Percentiles rank a stretch among this genome's conserved stretches.
Conservation (phyloP, 768 basidiomycete species). For the Lentinus brumalis region DNA sequence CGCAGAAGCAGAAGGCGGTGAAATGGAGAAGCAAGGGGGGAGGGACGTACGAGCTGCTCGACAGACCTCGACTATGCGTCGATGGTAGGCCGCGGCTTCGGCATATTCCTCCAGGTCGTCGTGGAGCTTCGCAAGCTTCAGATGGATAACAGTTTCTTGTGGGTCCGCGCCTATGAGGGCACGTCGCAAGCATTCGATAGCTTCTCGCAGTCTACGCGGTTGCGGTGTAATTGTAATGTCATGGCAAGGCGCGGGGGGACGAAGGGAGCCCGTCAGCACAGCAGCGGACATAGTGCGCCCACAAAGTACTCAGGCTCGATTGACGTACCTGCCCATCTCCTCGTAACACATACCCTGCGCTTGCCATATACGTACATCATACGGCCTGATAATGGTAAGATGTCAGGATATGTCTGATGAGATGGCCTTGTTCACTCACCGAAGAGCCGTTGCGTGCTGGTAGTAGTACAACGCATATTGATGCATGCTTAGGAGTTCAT, state of each 20-base stretch:
- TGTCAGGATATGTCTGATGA: constrained; percentile 1
- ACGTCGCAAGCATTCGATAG: constrained; percentile 88
- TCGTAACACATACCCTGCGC: constrained; percentile 94
- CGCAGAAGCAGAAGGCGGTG: background rate
- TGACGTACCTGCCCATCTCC: constrained; percentile 76
- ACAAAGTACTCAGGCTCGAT: background rate
- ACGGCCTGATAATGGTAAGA: constrained; percentile 60
- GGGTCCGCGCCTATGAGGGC: constrained; percentile 83
- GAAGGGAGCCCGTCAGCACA: constrained; percentile 11
- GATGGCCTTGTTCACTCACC: constrained; percentile 46
- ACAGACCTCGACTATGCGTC: constrained; percentile 75
- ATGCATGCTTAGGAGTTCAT: constrained; percentile 95
- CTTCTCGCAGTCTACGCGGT: constrained; percentile 70
- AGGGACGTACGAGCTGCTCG: constrained; percentile 47
- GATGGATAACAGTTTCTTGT: constrained; percentile 69
- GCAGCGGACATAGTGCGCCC: constrained; percentile 21
- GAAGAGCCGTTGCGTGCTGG: constrained; percentile 89
- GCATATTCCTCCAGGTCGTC: constrained; percentile 63
- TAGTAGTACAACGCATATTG: constrained; percentile 96
- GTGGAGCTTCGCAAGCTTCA: constrained; percentile 76
- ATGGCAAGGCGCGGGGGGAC: background rate
- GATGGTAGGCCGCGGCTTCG: constrained; percentile 79
- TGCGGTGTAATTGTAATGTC: background rate
- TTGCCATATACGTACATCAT: constrained; percentile 95
- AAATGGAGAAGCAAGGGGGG: background rate